These are phyloP conservation scores for Exophiala spinifera DNA, from an alignment of 2,329 filamentous ascomycete genomes.

Conservation along the genomic window DNA sequence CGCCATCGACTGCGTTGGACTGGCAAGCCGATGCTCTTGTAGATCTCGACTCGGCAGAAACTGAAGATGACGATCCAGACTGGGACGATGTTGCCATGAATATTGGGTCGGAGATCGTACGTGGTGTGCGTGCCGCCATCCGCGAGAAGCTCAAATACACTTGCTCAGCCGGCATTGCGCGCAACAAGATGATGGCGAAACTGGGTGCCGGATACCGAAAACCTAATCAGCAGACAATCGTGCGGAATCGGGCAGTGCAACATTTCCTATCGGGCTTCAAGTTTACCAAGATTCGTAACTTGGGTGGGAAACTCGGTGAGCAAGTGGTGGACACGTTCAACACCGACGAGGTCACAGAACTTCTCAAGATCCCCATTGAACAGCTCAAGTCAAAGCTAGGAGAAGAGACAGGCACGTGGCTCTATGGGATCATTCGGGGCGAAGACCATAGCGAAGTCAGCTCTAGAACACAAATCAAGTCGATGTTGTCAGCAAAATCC, in stretches of 20 bases:
- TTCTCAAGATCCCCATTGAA: slow-evolving; percentile 69
- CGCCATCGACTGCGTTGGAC: slow-evolving; percentile 69
- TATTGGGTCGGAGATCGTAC: slow-evolving; percentile 84
- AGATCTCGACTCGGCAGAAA: slow-evolving; percentile 68
- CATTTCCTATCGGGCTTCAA: slow-evolving; percentile 82
- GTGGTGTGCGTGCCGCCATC: slow-evolving; percentile 67
- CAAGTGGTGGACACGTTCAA: slow-evolving; percentile 77
- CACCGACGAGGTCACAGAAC: slow-evolving; percentile 73
- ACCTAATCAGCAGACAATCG: slow-evolving; percentile 90
- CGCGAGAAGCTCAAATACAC: slow-evolving; percentile 75
- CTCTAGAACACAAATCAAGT: slow-evolving; percentile 87
- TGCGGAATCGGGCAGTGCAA: slow-evolving; percentile 76
- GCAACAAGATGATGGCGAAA: slow-evolving; percentile 95
- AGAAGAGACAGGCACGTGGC: slow-evolving; percentile 80
- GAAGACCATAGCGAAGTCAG: slow-evolving; percentile 87
- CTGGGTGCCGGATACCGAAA: slow-evolving; percentile 89
- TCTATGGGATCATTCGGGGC: slow-evolving; percentile 80
- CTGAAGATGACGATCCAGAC: slow-evolving; percentile 78
- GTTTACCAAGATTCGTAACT: slow-evolving; percentile 88
- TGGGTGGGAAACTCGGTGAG: slow-evolving; percentile 93
- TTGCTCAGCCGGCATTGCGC: slow-evolving; percentile 82
- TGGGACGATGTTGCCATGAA: slow-evolving; percentile 93
- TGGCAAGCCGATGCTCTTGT: slow-evolving; percentile 82
- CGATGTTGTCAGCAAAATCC: slow-evolving; percentile 94
- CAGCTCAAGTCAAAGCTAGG: slow-evolving; percentile 75